A percentile compares a stretch with the other conserved stretches of the same genome.
phyloP scores from a whole-genome alignment of 495 filamentous ascomycete genomes.

The Penicillium daleae region DNA sequence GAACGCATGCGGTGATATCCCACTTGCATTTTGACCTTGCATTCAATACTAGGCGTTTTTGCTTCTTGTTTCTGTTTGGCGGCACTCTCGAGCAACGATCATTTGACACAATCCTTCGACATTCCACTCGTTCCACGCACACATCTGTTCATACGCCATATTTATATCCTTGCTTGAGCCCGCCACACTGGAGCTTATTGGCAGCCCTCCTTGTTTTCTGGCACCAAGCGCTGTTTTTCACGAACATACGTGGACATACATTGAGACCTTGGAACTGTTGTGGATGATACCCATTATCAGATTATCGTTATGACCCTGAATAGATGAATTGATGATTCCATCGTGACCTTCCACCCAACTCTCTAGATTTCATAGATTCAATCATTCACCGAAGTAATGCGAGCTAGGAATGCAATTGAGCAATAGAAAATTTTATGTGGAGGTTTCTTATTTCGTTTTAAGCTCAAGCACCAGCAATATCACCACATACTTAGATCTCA shows the following conservation, averaged over 20 bases:
- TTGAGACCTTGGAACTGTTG: neutral
- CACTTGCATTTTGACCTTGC: neutral
- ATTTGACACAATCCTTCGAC: neutral
- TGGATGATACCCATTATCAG: slow-evolving; percentile 5
- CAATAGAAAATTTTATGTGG: no score
- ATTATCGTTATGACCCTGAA: slow-evolving; percentile 5
- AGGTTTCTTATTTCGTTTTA: no score
- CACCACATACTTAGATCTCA: no score
- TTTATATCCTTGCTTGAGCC: neutral
- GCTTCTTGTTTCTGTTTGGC: neutral
- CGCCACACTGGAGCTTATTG: no score
- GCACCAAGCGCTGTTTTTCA: neutral
- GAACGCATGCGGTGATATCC: slow-evolving; percentile 35
- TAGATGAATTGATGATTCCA: neutral
- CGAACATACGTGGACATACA: neutral
- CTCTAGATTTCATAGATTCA: no score
- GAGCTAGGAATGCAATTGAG: no score
- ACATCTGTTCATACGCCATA: neutral
- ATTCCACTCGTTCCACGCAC: neutral
- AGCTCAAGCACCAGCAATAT: no score
- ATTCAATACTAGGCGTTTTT: slow-evolving; percentile 8
- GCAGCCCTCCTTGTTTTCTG: neutral
- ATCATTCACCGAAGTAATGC: no score
- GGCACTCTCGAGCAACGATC: neutral
- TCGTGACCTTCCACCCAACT: neutral